phyloP scores from a whole-genome alignment of 1,284 basidiomycete genomes.

The Acaromyces ingoldii region DNA sequence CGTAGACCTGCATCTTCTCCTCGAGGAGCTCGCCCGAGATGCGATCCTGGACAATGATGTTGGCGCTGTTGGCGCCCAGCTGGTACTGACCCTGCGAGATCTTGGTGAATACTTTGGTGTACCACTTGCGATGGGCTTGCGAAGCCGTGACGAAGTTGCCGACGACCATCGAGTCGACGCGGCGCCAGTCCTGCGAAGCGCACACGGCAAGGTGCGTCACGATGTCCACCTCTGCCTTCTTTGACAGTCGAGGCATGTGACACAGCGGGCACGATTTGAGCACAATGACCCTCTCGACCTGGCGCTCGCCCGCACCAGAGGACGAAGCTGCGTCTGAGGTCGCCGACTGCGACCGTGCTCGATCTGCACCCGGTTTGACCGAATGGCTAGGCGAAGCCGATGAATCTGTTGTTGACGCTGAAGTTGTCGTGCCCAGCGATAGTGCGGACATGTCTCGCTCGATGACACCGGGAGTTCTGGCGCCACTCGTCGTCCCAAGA shows the following conservation, averaged over 20 bases:
- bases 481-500: not conserved
- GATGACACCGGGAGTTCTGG: not conserved
- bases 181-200: constrained; percentile 80
- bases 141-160: constrained; percentile 91
- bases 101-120: constrained; percentile 78
- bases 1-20: constrained; percentile 96
- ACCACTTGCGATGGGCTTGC: constrained; percentile 96
- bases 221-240: constrained; percentile 86
- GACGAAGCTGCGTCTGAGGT: not conserved
- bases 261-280: constrained; percentile 90
- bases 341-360: not conserved
- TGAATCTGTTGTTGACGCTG: not conserved
- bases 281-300: constrained; percentile 78
- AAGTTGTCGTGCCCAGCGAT: not conserved
- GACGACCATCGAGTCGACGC: constrained; percentile 66
- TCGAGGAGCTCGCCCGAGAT: constrained; percentile 86
- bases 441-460: not conserved
- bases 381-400: constrained; percentile 4
- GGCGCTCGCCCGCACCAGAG: not conserved
- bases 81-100: constrained; percentile 72
- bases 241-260: constrained; percentile 74
- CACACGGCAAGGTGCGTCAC: constrained; percentile 82
- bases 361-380: too few relatives aligned
- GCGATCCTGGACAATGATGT: constrained; percentile 65
- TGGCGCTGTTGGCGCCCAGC: constrained; percentile 84